Base-by-base conservation (phyloP, 768 basidiomycete genomes). In the Kwoniella pini region DNA sequence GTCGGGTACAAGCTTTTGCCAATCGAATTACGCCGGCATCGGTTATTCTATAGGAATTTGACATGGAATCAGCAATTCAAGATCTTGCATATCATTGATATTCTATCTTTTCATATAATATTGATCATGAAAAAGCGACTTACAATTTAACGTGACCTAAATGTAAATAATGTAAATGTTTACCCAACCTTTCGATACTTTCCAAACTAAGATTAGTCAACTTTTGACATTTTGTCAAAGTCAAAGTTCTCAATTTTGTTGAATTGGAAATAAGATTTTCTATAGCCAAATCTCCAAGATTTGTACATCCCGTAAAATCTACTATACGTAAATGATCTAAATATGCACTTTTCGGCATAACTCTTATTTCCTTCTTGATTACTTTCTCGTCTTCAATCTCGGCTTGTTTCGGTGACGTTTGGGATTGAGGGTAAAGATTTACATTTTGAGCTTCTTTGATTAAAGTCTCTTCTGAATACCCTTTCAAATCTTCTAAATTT, bases 151-250 rank as follows among this genome's bases (percentile, higher is more conserved):
- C 89, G 80, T 99, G 95, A 6, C 93, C 96, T 39, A 98, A 83
- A 77, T 99, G 96, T 31, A 99, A 84, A 75, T 95, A 91, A 76
- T 98, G 96, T 31, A 99, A 77, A 75, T 93, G 86, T 75, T 89
- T 88, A n/a, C 94, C 94, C 17, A 99, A 83, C 72, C 82, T 83
- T 77, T 90, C 90, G 31, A 98, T 89, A 60, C 84, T 88, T 67
- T 88, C 87, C 36, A 98, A 85, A 1, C 89, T 84, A 58, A 83
- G 84, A 79, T 95, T 91, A 6, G 91, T 91, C 70, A 96, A 81
- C 43, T 84, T 77, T 10, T 79, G 75, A 74, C 93, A 96, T 77
- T 94, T 95, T 43, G 91, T 90, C 45, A 96, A 79, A 43, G 91
- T 89, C 38, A 96, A 81, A 68, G 87, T 90, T 62, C 93, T 85